phyloP scores from a whole-genome alignment of 176 grass and related monocot genomes.

The Panicum miliaceum region DNA sequence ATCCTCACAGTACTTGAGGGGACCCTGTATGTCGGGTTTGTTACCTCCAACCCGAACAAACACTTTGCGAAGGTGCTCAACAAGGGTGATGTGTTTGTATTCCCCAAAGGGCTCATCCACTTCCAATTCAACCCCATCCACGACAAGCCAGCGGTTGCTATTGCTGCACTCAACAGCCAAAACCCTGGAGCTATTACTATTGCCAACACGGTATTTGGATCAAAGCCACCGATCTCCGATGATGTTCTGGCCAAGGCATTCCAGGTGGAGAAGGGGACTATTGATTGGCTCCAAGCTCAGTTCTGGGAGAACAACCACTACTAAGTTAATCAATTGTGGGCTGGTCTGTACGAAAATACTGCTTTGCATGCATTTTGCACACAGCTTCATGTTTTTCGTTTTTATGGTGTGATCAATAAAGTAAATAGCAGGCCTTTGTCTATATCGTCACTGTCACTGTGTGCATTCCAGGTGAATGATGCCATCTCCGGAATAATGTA shows the following conservation, averaged over 20 bases:
- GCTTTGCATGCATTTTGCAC: neutral
- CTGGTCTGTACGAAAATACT: neutral
- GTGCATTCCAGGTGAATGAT: too few species aligned
- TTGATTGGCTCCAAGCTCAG: constrained; percentile 44
- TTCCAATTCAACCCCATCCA: constrained; percentile 36
- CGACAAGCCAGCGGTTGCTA: constrained; percentile 14
- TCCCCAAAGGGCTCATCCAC: constrained; percentile 37
- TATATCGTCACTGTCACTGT: too few species aligned
- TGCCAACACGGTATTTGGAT: constrained; percentile 38
- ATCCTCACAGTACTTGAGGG: constrained; percentile 39
- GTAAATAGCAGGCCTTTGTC: too few species aligned
- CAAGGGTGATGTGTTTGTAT: constrained; percentile 50
- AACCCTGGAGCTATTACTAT: constrained; percentile 34
- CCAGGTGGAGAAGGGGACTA: constrained; percentile 23
- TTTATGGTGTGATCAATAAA: neutral
- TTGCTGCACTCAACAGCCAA: constrained; percentile 29
- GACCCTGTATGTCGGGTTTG: constrained; percentile 45
- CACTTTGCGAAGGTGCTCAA: constrained; percentile 37
- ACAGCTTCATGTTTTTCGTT: neutral
- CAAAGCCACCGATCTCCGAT: constrained; percentile 44
- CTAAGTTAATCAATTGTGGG: neutral
- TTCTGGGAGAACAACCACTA: constrained; percentile 30
- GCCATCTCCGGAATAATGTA: too few species aligned
- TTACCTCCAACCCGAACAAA: constrained; percentile 45
- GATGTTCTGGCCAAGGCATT: constrained; percentile 41